Evolutionary conservation across 140 eudicot genomes (phyloP), one percentile per base, ranked within the genome.

Genomic region (Oenanthe javanica): DNA sequence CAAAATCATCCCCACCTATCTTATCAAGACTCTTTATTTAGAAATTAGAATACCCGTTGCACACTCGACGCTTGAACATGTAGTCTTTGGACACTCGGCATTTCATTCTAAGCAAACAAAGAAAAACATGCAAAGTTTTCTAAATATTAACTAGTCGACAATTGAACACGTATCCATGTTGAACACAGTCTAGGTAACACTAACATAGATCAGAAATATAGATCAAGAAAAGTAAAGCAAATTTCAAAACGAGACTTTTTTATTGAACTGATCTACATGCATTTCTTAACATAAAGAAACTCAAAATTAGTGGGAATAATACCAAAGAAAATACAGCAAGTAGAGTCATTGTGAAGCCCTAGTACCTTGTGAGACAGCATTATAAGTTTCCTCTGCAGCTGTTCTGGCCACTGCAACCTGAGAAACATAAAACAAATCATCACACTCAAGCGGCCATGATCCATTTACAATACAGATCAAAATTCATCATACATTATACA

Each of bases 391-490:
- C 87, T 94, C 98, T 8, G 82, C 96, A 80, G 76, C 90, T 19
- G 88, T 86, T 86, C 87, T 94, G 4, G 85, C 88, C 38, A 70
- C 96, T 5, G 94, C 92, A 46, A 92, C 98, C 98, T 94, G 87
- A 82, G 55, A 69, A 50, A 67, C 7, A 2, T 15, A 23, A 64
- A 66, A 4, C 21, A 31, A 75, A 83, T 12, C 27, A 25, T 0
- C 63, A 2, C 40, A 36, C 51, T 1, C 54, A 61, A 2, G 31
- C 21, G 69, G 36, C 36, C n/a, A 82, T 15, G 25, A 61, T 18
- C 6, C 16, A 63, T 40, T 15, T 15, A 40, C n/a, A n/a, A n/a
- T n/a, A n/a, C 71, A n/a, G 49, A 61, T 45, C 57, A 31, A n/a
- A n/a, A n/a, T n/a, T n/a, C n/a, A n/a, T n/a, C n/a, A n/a, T n/a